Evolutionary conservation across 2,329 filamentous ascomycete species (phyloP).

Genomic region (Stagonosporopsis cucurbitacearum): DNA sequence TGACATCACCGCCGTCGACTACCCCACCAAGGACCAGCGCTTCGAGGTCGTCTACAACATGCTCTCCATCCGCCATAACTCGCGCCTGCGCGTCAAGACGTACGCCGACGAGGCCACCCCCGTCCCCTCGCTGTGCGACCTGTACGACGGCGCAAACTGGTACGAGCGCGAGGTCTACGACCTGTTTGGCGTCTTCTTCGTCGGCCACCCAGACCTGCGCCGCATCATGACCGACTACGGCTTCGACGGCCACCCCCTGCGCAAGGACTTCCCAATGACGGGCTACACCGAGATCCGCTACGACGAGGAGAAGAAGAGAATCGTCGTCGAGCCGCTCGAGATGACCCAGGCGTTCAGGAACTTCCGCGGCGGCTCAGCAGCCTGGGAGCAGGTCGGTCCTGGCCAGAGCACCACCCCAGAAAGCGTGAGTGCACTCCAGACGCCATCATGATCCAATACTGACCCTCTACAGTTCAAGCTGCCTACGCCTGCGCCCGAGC

Average conservation of each 20-base stretch:
- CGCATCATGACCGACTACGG: slow-evolving; percentile 99
- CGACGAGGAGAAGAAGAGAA: slow-evolving; percentile 99
- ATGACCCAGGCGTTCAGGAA: slow-evolving; percentile 98
- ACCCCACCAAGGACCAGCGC: slow-evolving; percentile 90
- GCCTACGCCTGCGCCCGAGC: slow-evolving; percentile 93
- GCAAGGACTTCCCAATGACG: slow-evolving; percentile 97
- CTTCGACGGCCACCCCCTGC: slow-evolving; percentile 94
- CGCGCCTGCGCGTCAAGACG: slow-evolving; percentile 96
- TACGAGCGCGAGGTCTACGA: slow-evolving; percentile 99
- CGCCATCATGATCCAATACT: slow-evolving; percentile 42
- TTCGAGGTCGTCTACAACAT: slow-evolving; percentile 99
- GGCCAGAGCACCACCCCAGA: slow-evolving; percentile 83
- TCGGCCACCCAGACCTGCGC: slow-evolving; percentile 90
- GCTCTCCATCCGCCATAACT: slow-evolving; percentile 93
- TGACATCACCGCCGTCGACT: slow-evolving; percentile 94
- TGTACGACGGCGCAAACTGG: slow-evolving; percentile 98
- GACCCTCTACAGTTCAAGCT: slow-evolving; percentile 75
- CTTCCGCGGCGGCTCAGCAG: slow-evolving; percentile 80
- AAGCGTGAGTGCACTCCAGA: slow-evolving; percentile 41
- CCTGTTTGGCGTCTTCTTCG: slow-evolving; percentile 96
- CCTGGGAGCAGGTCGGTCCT: slow-evolving; percentile 72
- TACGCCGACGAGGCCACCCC: slow-evolving; percentile 96
- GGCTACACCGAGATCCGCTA: slow-evolving; percentile 98
- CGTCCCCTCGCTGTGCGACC: slow-evolving; percentile 82
- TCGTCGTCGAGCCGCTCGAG: slow-evolving; percentile 96